phyloP scores from a whole-genome alignment of 345 rosid species.

The Microthlaspi erraticum region DNA sequence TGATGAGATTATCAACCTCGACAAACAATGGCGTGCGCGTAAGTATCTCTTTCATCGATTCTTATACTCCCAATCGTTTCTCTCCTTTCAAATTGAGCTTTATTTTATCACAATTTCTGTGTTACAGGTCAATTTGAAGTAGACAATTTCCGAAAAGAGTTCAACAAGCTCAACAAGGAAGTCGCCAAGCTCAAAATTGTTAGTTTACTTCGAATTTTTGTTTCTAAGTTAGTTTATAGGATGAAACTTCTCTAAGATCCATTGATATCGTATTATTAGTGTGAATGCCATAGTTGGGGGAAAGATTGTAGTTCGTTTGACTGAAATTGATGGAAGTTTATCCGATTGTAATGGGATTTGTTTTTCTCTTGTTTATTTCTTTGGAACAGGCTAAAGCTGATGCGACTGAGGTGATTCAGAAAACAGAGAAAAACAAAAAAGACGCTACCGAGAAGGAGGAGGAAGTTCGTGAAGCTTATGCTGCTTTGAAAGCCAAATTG shows the following conservation, averaged over 20 bases:
- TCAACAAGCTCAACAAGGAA: conserved; percentile 71
- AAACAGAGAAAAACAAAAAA: conserved; percentile 62
- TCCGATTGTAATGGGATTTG: not conserved
- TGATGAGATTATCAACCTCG: conserved; percentile 73
- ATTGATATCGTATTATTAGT: not conserved
- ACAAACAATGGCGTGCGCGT: conserved; percentile 85
- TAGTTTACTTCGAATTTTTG: conserved; percentile 29
- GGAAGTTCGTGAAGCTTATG: conserved; percentile 70
- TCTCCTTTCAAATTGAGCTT: conserved; percentile 9
- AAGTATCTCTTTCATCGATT: conserved; percentile 7
- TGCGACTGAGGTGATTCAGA: conserved; percentile 52
- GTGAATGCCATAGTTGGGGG: not conserved
- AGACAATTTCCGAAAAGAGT: conserved; percentile 66
- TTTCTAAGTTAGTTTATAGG: not conserved
- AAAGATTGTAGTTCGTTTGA: not conserved
- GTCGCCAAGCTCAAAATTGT: conserved; percentile 79
- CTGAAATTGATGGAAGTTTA: not conserved
- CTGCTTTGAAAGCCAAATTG: conserved; percentile 59
- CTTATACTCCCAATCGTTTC: not conserved
- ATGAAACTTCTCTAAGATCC: conserved; percentile 17
- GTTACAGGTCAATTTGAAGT: conserved; percentile 72
- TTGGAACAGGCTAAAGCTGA: conserved; percentile 2
- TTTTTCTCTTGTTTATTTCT: not conserved
- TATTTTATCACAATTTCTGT: not conserved
- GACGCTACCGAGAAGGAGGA: conserved; percentile 59